These are phyloP conservation scores for Monosporozyma servazzii DNA, from an alignment of 805 yeast genomes.

Conservation along the genomic window DNA sequence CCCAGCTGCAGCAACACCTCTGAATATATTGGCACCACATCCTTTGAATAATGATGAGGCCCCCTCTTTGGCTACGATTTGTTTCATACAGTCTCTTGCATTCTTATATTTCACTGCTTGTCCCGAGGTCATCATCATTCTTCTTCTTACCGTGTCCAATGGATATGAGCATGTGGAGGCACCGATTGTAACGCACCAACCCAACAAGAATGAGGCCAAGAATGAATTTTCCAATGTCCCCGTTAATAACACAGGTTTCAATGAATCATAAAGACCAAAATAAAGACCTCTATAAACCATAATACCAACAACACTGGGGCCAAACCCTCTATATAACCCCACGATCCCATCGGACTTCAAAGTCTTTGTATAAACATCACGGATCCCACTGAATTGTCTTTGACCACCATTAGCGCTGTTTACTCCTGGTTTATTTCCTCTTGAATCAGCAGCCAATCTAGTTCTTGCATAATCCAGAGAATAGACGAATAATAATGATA, in stretches of 20 bases:
- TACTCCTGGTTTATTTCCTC: slow-evolving; percentile 53
- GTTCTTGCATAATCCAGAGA: slow-evolving; percentile 96
- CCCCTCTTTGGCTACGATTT: slow-evolving; percentile 96
- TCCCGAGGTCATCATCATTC: slow-evolving; percentile 99
- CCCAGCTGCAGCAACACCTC: slow-evolving; percentile 99
- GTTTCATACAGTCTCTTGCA: slow-evolving; percentile 85
- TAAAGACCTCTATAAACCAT: slow-evolving; percentile 98
- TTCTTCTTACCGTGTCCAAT: slow-evolving; percentile 98
- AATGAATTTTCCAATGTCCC: slow-evolving; percentile 92
- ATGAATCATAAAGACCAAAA: slow-evolving; percentile 95
- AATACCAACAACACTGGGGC: slow-evolving; percentile 96
- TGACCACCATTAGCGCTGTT: slow-evolving; percentile 51
- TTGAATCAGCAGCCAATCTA: slow-evolving; percentile 95
- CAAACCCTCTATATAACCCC: slow-evolving; percentile 99
- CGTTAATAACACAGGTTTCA: slow-evolving; percentile 88
- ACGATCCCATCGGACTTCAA: slow-evolving; percentile 93
- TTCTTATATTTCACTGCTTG: slow-evolving; percentile 95
- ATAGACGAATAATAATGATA: slow-evolving; percentile 86
- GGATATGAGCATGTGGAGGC: slow-evolving; percentile 99
- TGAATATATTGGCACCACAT: slow-evolving; percentile 98
- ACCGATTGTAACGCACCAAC: slow-evolving; percentile 97
- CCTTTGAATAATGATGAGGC: slow-evolving; percentile 89
- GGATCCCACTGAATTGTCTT: slow-evolving; percentile 94
- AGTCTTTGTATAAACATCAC: slow-evolving; percentile 95
- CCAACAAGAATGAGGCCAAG: slow-evolving; percentile 91